phyloP scores from a whole-genome alignment of 257 asterid species.

The Solanum paucissectum region DNA sequence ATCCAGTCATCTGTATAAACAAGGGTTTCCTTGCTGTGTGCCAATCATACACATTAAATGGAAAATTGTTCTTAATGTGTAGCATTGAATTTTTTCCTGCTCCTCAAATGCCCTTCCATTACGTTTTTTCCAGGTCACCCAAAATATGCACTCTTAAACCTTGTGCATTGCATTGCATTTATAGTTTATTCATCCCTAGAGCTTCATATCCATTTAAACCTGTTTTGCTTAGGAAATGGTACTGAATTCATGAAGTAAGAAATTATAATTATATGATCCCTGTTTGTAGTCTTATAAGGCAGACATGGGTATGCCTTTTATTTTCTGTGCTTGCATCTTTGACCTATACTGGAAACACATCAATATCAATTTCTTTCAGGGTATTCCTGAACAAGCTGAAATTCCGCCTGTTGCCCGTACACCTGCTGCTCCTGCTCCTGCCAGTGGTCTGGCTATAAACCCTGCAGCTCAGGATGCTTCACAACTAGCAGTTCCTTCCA shows the following conservation, averaged over 20 bases:
- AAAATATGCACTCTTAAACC: neutral
- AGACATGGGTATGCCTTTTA: neutral
- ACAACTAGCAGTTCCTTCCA: slow-evolving; percentile 37
- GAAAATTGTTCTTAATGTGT: neutral
- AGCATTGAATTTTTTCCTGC: neutral
- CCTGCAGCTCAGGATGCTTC: slow-evolving; percentile 48
- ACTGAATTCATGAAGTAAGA: neutral
- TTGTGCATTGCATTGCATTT: neutral
- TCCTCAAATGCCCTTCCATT: neutral
- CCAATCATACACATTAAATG: neutral
- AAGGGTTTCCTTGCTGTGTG: neutral
- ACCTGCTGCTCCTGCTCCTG: slow-evolving; percentile 21
- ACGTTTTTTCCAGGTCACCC: neutral
- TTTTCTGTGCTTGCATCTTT: neutral
- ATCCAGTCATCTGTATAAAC: neutral
- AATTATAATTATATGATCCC: neutral
- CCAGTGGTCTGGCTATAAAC: slow-evolving; percentile 33
- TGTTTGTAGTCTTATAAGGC: neutral
- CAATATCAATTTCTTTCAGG: slow-evolving; percentile 31
- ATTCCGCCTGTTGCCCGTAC: slow-evolving; percentile 39
- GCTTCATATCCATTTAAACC: neutral
- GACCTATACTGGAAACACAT: neutral
- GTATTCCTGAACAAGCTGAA: slow-evolving; percentile 79
- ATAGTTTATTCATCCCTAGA: neutral
- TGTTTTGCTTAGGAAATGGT: neutral